Conservation (phyloP, 2,329 filamentous ascomycete genomes). For the Stagonosporopsis tanaceti region DNA sequence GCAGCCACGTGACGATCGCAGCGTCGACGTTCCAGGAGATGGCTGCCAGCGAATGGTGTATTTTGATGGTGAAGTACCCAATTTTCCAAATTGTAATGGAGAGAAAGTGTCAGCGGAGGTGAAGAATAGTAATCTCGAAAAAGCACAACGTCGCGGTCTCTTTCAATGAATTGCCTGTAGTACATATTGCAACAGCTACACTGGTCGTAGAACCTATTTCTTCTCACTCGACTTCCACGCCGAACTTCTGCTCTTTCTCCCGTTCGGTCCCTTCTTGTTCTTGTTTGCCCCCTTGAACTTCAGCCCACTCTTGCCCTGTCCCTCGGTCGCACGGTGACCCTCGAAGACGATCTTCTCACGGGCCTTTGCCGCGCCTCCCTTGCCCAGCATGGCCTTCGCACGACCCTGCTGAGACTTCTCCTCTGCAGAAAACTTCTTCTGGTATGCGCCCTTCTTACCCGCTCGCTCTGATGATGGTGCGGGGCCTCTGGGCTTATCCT, state of each 20-base stretch:
- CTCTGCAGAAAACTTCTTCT: conserved; percentile 73
- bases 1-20: background rate
- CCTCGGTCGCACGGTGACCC: conserved; percentile 75
- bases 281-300: conserved; percentile 66
- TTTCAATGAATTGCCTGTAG: background rate
- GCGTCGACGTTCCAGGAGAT: background rate
- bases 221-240: conserved; percentile 54
- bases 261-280: conserved; percentile 53
- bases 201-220: background rate
- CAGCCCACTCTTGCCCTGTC: conserved; percentile 69
- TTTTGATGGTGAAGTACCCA: background rate
- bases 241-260: conserved; percentile 53
- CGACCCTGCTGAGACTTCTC: conserved; percentile 77
- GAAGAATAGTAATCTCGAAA: background rate
- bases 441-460: conserved; percentile 61
- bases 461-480: conserved; percentile 42
- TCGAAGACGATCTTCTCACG: conserved; percentile 82
- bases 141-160: background rate
- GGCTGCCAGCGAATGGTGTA: background rate
- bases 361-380: conserved; percentile 68
- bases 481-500: conserved; percentile 42
- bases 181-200: background rate
- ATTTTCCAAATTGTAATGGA: background rate
- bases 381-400: conserved; percentile 76
- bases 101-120: background rate